These are phyloP conservation scores for Agrocybe pediades DNA, from an alignment of 768 basidiomycete species.

Conservation along the genomic window DNA sequence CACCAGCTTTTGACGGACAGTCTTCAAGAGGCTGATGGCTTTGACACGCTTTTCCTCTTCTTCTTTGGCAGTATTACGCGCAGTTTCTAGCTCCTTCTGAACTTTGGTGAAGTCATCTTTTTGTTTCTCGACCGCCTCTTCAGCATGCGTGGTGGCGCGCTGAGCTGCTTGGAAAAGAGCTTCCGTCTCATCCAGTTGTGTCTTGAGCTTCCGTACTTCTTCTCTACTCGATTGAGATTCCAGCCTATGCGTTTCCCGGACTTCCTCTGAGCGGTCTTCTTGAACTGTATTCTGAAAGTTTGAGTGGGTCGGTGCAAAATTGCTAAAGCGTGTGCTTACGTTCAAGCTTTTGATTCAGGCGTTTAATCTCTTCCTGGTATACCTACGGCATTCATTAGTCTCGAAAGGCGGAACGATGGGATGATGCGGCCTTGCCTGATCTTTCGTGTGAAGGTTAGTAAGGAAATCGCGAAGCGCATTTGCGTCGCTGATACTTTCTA, in stretches of 20 bases:
- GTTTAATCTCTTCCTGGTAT: slow-evolving; percentile 77
- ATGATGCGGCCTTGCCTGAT: slow-evolving; percentile 52
- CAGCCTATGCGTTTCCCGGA: slow-evolving; percentile 79
- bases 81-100: slow-evolving; percentile 62
- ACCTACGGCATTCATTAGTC: slow-evolving; percentile 38
- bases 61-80: slow-evolving; percentile 72
- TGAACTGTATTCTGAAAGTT: slow-evolving; percentile 71
- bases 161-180: slow-evolving; percentile 65
- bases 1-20: slow-evolving; percentile 95
- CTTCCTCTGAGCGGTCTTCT: slow-evolving; percentile 80
- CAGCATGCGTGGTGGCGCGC: slow-evolving; percentile 43
- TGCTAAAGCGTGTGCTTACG: slow-evolving; percentile 44
- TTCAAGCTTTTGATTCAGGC: slow-evolving; percentile 69
- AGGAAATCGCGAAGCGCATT: slow-evolving; percentile 76
- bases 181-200: slow-evolving; percentile 72
- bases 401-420: neutral
- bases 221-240: slow-evolving; percentile 80
- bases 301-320: neutral
- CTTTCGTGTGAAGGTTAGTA: slow-evolving; percentile 62
- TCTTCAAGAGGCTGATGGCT: slow-evolving; percentile 89
- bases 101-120: slow-evolving; percentile 59
- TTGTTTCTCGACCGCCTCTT: slow-evolving; percentile 50
- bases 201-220: slow-evolving; percentile 69
- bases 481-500: slow-evolving; percentile 65
- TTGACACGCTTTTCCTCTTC: slow-evolving; percentile 98